Evolutionary conservation across 306 rosid species (phyloP).

Genomic region (Vigna reflexopilosa): DNA sequence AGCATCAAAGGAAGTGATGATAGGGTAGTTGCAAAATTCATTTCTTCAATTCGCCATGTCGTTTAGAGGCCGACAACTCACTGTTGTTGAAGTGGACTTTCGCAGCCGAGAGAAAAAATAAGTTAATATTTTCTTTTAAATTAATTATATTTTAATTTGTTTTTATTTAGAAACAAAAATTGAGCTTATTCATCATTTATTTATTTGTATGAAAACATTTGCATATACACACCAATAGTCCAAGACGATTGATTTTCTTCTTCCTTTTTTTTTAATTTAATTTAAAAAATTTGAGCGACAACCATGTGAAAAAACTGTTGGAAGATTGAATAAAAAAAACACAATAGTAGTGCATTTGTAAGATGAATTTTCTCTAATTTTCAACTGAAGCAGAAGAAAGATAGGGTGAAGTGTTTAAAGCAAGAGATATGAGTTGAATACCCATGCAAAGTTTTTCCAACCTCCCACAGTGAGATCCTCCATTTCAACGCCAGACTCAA

Average conservation of each 20-base stretch:
- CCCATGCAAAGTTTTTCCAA: slow-evolving; percentile 40
- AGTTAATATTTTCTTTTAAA: no score
- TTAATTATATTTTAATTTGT: no score
- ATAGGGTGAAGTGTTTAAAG: slow-evolving; percentile 19
- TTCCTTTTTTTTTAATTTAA: not conserved
- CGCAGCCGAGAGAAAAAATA: no score
- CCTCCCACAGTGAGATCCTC: slow-evolving; percentile 29
- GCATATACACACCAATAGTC: not conserved
- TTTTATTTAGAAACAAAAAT: no score
- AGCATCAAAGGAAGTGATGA: no score
- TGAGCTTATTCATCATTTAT: no score
- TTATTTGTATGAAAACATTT: not conserved
- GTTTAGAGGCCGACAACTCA: no score
- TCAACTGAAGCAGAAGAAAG: not conserved
- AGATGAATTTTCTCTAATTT: not conserved
- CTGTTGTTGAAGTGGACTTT: no score
- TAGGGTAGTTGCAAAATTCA: no score
- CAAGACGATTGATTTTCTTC: not conserved
- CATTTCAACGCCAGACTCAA: slow-evolving; percentile 31
- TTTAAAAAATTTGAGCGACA: not conserved
- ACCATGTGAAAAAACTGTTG: not conserved
- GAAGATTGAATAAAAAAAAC: not conserved
- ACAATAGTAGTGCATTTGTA: slow-evolving; percentile 13
- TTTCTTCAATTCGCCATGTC: no score
- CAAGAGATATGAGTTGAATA: not conserved